Base-by-base conservation (phyloP, 108 stramenopile species). In the Nitzschia sp. region DNA sequence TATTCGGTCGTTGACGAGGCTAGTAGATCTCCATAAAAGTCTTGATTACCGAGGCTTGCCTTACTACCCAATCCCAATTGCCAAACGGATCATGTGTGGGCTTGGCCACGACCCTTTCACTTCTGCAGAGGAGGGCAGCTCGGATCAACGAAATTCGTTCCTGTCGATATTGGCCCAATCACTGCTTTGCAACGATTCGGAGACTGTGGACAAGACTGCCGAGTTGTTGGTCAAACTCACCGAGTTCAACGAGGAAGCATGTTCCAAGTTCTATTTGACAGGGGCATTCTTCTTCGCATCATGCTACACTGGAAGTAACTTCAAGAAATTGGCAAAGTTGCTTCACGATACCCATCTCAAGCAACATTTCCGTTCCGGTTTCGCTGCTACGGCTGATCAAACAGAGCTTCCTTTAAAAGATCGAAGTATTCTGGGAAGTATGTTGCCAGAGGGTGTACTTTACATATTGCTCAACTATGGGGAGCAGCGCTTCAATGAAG, bases 21-120 rank as follows among this genome's bases (percentile, higher is more conserved):
- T 91, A n/a, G 79, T 86, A 7, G 81, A 80, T 26, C 52, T 86
- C 25, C 90, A 91, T 73, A 67, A 61, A 42, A 86, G 85, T 41
- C 37, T 86, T 0, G 86, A 91, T 55, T 71, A 59, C 14, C 63
- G 80, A 61, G 86, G 90, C 22, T 70, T 88, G 34, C 90, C 90
- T 1, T 91, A 86, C 69, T 83, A 81, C 42, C 90, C 90, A 17
- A 87, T 88, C 7, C 86, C 90, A 26, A 77, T 80, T n/a, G 85
- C 86, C 8, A 91, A 91, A 73, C 71, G 80, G 52, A 65, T 91
- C 1, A 74, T 89, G n/a, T 86, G 82, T 60, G 85, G 80, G 12
- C 67, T 72, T 14, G 68, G 41, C 20, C 60, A 75, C 20, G 87
- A 76, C 58, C 52, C 65, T 14, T 66, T 60, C 21, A 46, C 72